phyloP scores from a whole-genome alignment of 164 flowering plant species.

The Platanus orientalis region DNA sequence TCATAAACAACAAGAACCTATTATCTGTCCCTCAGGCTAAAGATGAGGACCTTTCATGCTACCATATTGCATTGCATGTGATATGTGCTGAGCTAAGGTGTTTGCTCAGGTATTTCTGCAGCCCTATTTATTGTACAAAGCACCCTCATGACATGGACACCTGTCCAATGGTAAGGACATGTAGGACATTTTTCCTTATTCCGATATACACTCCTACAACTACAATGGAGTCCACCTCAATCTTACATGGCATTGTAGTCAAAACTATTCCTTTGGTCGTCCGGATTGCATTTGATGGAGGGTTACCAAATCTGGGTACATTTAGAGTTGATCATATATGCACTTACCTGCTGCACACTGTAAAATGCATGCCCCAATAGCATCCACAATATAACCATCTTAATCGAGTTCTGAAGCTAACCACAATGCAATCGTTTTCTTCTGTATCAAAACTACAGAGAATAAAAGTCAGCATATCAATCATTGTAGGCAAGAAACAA shows the following conservation, averaged over 20 bases:
- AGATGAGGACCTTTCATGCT: too few relatives aligned
- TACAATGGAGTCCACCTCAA: slow-evolving; percentile 1
- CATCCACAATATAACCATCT: slow-evolving; percentile 1
- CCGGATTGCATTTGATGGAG: slow-evolving; percentile 42
- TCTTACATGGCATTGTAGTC: slow-evolving; percentile 48
- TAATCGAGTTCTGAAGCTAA: not conserved
- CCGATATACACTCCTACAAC: not conserved
- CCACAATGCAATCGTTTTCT: not conserved
- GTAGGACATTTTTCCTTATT: not conserved
- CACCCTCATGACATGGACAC: not conserved
- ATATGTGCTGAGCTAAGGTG: too few relatives aligned
- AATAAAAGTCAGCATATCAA: too few relatives aligned
- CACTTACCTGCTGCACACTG: slow-evolving; percentile 86
- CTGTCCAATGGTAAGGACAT: not conserved
- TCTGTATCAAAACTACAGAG: slow-evolving; percentile 19
- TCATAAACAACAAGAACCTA: too few relatives aligned
- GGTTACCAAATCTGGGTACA: slow-evolving; percentile 43
- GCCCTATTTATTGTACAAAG: not conserved
- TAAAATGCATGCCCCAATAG: slow-evolving; percentile 15
- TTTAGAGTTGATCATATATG: slow-evolving; percentile 62
- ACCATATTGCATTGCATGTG: too few relatives aligned
- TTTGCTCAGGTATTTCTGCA: not conserved
- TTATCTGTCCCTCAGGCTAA: too few relatives aligned
- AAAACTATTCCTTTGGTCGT: slow-evolving; percentile 42
- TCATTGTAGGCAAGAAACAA: too few relatives aligned